Base-by-base conservation (phyloP, 441 rosid species). In the Rhodomyrtus psidioides region DNA sequence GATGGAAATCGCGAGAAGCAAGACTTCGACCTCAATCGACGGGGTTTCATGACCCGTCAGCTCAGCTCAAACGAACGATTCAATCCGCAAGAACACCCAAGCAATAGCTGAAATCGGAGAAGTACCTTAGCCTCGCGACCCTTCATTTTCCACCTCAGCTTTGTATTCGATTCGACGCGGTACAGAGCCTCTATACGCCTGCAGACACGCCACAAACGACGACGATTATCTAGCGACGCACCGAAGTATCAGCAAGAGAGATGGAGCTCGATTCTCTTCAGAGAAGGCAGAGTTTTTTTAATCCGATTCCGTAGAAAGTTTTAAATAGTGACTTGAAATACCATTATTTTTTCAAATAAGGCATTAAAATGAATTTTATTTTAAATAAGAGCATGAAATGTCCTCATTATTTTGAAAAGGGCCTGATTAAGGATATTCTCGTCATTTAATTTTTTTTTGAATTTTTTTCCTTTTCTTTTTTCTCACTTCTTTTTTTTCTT, bases 81-180 rank as follows among this genome's bases (percentile, higher is more conserved):
- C 46, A 12, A 65, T 19, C 26, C 76, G 26, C 26, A 19, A 24
- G 46, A 17, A 34, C 46, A 30, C 60, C 60, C 57, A 62, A 14
- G 53, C 28, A 54, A 81, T 55, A n/a, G 53, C 83, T 21, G 6
- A 44, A n/a, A 53, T 59, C 6, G 49, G 60, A 24, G 54, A 6
- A 49, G 60, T 84, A 92, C 92, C 94, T 91, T 91, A 24, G 91
- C 7, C 84, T 85, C 93, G 76, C 88, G 91, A 89, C 93, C 88
- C 87, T 91, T 92, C 93, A 92, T 91, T 88, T 81, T 90, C 55
- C 70, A 85, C n/a, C 53, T 2, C n/a, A 21, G 49, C 79, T 39
- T 70, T 26, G 51, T 0, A 24, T 21, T 34, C 49, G 46, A 70
- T 39, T 24, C 46, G 26, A 39, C 1, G 46, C 2, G 5, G 75